Conservation (phyloP, 139 green algal genomes). For the Chlorella vulgaris region DNA sequence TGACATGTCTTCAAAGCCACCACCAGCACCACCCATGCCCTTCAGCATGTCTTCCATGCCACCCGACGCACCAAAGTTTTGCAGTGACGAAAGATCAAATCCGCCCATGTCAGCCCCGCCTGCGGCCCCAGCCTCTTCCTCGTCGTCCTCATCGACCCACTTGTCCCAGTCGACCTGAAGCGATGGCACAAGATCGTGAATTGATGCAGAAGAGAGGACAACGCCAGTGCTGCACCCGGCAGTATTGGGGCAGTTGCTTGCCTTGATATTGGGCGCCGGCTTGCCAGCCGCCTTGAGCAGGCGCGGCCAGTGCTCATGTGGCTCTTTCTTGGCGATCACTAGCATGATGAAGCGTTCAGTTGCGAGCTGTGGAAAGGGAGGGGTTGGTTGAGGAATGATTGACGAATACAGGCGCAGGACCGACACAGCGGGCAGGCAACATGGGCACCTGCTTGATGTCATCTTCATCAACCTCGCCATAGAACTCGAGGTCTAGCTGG, state of each 20-base stretch:
- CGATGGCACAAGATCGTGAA: background rate
- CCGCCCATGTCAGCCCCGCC: conserved; percentile 37
- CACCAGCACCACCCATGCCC: background rate
- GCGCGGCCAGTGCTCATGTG: conserved; percentile 64
- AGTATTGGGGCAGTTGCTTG: too few relatives aligned
- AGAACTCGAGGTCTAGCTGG: conserved; percentile 67
- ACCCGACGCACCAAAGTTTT: conserved; percentile 28
- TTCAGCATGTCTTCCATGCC: background rate
- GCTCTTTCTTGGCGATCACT: conserved; percentile 71
- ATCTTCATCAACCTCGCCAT: conserved; percentile 56
- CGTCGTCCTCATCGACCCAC: conserved; percentile 76
- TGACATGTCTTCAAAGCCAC: background rate
- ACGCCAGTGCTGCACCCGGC: too few relatives aligned
- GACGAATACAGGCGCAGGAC: background rate
- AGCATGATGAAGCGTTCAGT: conserved; percentile 66
- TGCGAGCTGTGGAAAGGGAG: conserved; percentile 33
- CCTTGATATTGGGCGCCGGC: conserved; percentile 56
- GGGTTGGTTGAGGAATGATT: too few relatives aligned
- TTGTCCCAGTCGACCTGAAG: conserved; percentile 60
- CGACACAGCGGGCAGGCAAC: background rate
- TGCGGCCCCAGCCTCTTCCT: conserved; percentile 62
- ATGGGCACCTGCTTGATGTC: conserved; percentile 61
- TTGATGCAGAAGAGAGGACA: background rate
- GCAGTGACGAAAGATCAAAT: conserved; percentile 50
- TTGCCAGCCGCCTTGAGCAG: conserved; percentile 65